A percentile compares a stretch with the other conserved stretches of the same genome.
phyloP scores from a whole-genome alignment of 495 filamentous ascomycete genomes.

The Copromyces sp. region DNA sequence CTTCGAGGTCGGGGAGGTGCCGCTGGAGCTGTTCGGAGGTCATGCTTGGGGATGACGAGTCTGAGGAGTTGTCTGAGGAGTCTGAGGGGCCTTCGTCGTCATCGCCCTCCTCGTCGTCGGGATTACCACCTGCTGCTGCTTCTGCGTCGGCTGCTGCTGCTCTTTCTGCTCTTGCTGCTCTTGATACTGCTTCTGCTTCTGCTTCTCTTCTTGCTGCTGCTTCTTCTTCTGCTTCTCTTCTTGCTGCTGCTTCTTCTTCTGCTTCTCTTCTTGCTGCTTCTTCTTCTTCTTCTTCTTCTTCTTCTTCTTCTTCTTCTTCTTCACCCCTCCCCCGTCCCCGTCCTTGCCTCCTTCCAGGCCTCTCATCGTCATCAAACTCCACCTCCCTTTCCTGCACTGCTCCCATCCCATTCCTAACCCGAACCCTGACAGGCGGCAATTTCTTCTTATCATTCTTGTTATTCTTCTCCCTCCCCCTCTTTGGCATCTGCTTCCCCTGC shows the following conservation, averaged over 20 bases:
- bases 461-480: not conserved
- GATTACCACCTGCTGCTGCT: not conserved
- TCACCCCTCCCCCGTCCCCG: not conserved
- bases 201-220: too few species aligned
- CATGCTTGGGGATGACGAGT: not conserved
- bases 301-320: not conserved
- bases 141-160: not conserved
- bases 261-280: too few species aligned
- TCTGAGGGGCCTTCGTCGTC: not conserved
- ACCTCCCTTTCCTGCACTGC: not conserved
- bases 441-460: not conserved
- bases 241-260: too few species aligned
- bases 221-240: too few species aligned
- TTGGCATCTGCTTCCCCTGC: not conserved
- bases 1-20: not conserved
- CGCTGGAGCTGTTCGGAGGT: not conserved
- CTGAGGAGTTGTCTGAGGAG: not conserved
- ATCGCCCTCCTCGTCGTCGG: too few species aligned
- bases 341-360: not conserved
- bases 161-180: not conserved
- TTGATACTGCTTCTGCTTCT: too few species aligned
- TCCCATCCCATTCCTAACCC: not conserved
- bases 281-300: not conserved
- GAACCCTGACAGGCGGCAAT: not conserved
- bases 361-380: not conserved